phyloP scores from a whole-genome alignment of 768 basidiomycete species.

The Psilocybe cubensis region DNA sequence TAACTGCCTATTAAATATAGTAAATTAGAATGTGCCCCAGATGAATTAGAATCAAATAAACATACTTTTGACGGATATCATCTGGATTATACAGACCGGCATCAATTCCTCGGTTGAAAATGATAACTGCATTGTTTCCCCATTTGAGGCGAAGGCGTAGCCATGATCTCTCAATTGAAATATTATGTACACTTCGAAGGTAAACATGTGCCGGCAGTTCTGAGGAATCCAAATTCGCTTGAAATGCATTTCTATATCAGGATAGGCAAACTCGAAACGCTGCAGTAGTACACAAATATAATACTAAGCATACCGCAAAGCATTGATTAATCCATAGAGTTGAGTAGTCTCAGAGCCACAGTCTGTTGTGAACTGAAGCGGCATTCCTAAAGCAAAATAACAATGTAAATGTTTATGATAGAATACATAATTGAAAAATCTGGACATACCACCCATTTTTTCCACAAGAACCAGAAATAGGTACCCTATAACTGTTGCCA shows the following conservation, averaged over 20 bases:
- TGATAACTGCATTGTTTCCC: conserved; percentile 32
- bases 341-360: conserved; percentile 39
- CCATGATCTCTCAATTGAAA: conserved; percentile 38
- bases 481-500: conserved; percentile 31
- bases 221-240: conserved; percentile 21
- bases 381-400: conserved; percentile 29
- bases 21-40: neutral
- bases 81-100: conserved; percentile 27
- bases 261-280: neutral
- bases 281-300: neutral
- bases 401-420: neutral
- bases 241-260: conserved; percentile 26
- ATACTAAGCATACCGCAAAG: conserved; percentile 26
- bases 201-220: conserved; percentile 34
- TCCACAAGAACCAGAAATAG: conserved; percentile 33
- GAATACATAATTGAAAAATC: neutral
- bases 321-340: conserved; percentile 32
- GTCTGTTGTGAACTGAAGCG: conserved; percentile 36
- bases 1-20: conserved; percentile 18
- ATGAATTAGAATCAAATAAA: conserved; percentile 3
- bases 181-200: conserved; percentile 35
- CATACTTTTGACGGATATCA: conserved; percentile 31
- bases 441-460: conserved; percentile 30
- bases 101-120: conserved; percentile 24
- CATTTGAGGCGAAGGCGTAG: conserved; percentile 31